Percentiles rank a stretch among this genome's conserved stretches.
These are phyloP conservation scores for Rhizophagus prolifer DNA, from an alignment of 192 early-diverging fungal species.

Conservation along the genomic window DNA sequence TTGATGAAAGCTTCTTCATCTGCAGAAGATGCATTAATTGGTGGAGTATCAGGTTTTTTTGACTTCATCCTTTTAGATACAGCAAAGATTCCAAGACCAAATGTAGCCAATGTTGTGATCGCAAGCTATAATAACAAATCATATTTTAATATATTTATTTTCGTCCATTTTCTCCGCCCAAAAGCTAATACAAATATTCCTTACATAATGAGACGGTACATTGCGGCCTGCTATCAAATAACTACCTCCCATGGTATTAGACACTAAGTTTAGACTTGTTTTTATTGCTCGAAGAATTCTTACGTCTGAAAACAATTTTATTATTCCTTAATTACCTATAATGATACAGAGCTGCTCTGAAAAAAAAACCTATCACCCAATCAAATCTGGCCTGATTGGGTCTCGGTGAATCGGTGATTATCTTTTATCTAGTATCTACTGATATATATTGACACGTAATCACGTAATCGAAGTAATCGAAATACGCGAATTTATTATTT, in stretches of 20 bases:
- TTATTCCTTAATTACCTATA: no score
- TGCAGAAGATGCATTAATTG: constrained; percentile 43
- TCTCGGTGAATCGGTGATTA: no score
- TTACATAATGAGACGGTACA: neutral
- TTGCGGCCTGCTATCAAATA: neutral
- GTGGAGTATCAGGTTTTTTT: constrained; percentile 33
- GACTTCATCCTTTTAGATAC: neutral
- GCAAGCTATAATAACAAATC: constrained; percentile 12
- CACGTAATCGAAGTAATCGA: no score
- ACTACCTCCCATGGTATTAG: neutral
- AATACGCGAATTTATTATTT: no score
- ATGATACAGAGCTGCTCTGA: no score
- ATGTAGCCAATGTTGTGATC: neutral
- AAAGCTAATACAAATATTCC: neutral
- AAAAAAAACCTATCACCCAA: no score
- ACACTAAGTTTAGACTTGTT: neutral
- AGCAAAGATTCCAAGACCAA: neutral
- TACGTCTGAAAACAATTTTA: no score
- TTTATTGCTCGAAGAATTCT: no score
- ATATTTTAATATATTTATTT: neutral
- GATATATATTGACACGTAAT: no score
- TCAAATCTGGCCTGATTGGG: no score
- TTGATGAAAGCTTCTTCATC: constrained; percentile 51
- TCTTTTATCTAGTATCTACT: no score
- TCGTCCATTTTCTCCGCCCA: neutral